phyloP scores from a whole-genome alignment of 78 protist species.

The Capsaspora owczarzaki region DNA sequence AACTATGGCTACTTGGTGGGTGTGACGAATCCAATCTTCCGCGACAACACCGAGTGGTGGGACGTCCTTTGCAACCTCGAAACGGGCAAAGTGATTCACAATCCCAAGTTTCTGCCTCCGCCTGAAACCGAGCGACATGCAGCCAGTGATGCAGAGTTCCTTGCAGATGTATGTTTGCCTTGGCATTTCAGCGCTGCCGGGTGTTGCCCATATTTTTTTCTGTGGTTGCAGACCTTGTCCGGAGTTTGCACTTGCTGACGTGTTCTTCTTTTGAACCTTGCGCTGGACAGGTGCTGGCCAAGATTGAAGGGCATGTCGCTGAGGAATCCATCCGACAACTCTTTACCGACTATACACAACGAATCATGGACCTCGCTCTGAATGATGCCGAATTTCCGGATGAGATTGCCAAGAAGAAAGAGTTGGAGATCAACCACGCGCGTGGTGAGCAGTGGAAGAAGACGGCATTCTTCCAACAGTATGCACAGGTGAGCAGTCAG shows the following conservation, averaged over 20 bases:
- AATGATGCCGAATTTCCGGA: conserved; percentile 52
- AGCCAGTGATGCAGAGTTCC: conserved; percentile 39
- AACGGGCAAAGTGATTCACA: conserved; percentile 49
- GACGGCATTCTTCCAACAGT: not conserved
- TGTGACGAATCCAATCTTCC: conserved; percentile 69
- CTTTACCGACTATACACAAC: conserved; percentile 55
- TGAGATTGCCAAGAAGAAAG: conserved; percentile 25
- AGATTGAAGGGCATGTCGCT: conserved; percentile 32
- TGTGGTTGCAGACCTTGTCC: conserved; percentile 19
- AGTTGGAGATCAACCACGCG: conserved; percentile 31
- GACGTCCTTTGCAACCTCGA: conserved; percentile 63
- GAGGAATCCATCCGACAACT: conserved; percentile 33
- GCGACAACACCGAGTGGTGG: conserved; percentile 65
- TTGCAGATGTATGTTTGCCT: conserved; percentile 31
- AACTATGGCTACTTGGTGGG: conserved; percentile 65
- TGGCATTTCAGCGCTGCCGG: not conserved
- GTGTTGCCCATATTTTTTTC: not conserved
- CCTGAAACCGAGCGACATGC: conserved; percentile 19
- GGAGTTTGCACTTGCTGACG: too few relatives aligned
- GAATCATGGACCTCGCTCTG: conserved; percentile 44
- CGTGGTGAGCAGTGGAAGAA: conserved; percentile 15
- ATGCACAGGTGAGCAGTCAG: not conserved
- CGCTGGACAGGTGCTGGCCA: conserved; percentile 1
- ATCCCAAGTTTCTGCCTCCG: not conserved
- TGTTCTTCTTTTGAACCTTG: not conserved